These are phyloP conservation scores for Aspergillus ruber DNA, from an alignment of 2,329 filamentous ascomycete genomes.

Conservation along the genomic window DNA sequence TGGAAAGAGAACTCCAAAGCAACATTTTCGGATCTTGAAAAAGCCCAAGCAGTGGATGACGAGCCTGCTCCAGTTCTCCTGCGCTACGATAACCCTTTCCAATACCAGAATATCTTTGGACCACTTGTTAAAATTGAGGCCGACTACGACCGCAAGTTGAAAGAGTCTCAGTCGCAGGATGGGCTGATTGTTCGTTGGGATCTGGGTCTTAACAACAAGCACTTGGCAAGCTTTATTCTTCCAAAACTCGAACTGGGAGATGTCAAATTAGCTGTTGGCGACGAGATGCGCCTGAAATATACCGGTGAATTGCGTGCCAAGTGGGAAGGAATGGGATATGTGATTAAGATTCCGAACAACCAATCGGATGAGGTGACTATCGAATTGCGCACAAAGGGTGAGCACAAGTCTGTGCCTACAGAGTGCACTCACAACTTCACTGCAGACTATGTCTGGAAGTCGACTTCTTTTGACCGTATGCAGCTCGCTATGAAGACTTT, in stretches of 20 bases:
- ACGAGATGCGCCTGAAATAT: slow-evolving; percentile 97
- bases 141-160: slow-evolving; percentile 97
- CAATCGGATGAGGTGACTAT: slow-evolving; percentile 96
- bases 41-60: slow-evolving; percentile 84
- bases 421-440: slow-evolving; percentile 98
- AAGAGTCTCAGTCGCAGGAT: slow-evolving; percentile 96
- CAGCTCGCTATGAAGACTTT: slow-evolving; percentile 99
- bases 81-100: slow-evolving; percentile 93
- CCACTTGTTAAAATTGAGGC: slow-evolving; percentile 98
- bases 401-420: slow-evolving; percentile 91
- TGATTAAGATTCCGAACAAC: slow-evolving; percentile 99
- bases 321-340: slow-evolving; percentile 98
- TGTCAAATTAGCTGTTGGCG: slow-evolving; percentile 93
- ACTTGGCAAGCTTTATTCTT: slow-evolving; percentile 87
- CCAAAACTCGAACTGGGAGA: slow-evolving; percentile 97
- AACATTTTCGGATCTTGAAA: slow-evolving; percentile 86
- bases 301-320: slow-evolving; percentile 84
- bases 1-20: slow-evolving; percentile 94
- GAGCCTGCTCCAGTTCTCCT: slow-evolving; percentile 88
- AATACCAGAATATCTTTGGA: slow-evolving; percentile 98
- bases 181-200: slow-evolving; percentile 93
- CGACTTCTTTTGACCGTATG: slow-evolving; percentile 98
- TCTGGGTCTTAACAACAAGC: slow-evolving; percentile 92
- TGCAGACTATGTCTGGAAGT: slow-evolving; percentile 98
- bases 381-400: slow-evolving; percentile 86